Base-by-base conservation (phyloP, 2,329 filamentous ascomycete genomes). In the Trichophyton simii region DNA sequence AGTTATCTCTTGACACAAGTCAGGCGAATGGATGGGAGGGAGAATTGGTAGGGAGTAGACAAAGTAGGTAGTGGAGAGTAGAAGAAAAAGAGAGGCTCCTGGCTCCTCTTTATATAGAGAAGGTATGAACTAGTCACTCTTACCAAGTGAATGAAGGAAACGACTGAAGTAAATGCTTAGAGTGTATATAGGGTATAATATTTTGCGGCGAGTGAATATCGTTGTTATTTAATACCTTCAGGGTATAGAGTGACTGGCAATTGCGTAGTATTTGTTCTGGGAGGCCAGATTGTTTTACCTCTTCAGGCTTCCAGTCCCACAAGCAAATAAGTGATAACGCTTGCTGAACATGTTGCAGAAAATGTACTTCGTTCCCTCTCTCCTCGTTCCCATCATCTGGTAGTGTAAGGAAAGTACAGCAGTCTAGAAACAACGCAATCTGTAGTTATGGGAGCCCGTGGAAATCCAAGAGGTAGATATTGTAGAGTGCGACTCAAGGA, bases 261-360 rank as follows among this genome's bases (percentile, higher is more conserved):
- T 62, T 58, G 20, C 34, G 57, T 36, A 60, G 44, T 25, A 59
- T 54, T 34, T 11, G 58, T 36, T 59, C 60, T 2, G 57, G 31
- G 46, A 62, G n/a, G 22, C 18, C 31, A 46, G 50, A 62, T 48
- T 52, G 58, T 48, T 52, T 57, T 15, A 8, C n/a, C 22, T 62
- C 61, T 22, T 60, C 52, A 8, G n/a, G 52, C 31, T 42, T 57
- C 61, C 58, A 60, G 22, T 58, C 50, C 58, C 48, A 62, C 28
- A 22, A 15, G 25, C 50, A 34, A 9, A 60, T 52, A 36, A 42
- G 7, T n/a, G 58, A 55, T 36, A 58, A 38, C n/a, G 25, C 61
- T 28, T 62, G 22, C 20, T 58, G 41, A 38, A 63, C 59, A 3
- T 59, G 52, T 31, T 54, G 18, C 44, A 58, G 54, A 58, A 63